These are phyloP conservation scores for Solanum pennellii DNA, from an alignment of 257 asterid species.

Conservation along the genomic window DNA sequence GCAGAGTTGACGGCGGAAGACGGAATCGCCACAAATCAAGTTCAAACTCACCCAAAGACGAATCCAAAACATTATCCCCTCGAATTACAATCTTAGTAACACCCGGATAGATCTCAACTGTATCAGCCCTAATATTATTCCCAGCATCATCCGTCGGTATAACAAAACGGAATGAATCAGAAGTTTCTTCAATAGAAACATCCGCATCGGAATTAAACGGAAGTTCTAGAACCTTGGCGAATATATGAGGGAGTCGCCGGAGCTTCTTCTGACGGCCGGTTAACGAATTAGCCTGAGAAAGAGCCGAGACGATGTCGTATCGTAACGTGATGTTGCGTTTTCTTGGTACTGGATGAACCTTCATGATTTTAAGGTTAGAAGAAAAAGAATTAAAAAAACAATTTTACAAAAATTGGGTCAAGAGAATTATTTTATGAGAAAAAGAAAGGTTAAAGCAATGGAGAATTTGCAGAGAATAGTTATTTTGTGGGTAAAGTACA, in stretches of 20 bases:
- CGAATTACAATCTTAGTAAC: slow-evolving; percentile 57
- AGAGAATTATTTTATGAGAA: neutral
- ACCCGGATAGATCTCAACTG: slow-evolving; percentile 75
- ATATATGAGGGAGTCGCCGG: slow-evolving; percentile 71
- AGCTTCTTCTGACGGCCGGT: slow-evolving; percentile 63
- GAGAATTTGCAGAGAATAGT: neutral
- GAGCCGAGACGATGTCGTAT: slow-evolving; percentile 47
- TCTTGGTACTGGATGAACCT: slow-evolving; percentile 68
- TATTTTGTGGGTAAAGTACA: neutral
- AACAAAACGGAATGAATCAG: slow-evolving; percentile 41
- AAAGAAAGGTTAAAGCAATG: neutral
- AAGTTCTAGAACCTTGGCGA: slow-evolving; percentile 68
- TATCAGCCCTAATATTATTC: slow-evolving; percentile 46
- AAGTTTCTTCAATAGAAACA: slow-evolving; percentile 50
- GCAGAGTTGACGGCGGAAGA: slow-evolving; percentile 52
- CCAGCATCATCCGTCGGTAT: slow-evolving; percentile 39
- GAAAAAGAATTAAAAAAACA: neutral
- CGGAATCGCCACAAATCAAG: slow-evolving; percentile 78
- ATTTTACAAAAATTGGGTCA: neutral
- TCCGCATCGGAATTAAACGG: slow-evolving; percentile 71
- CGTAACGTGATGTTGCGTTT: slow-evolving; percentile 17
- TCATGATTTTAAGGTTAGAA: slow-evolving; percentile 18
- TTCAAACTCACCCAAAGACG: slow-evolving; percentile 42
- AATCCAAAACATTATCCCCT: slow-evolving; percentile 31
- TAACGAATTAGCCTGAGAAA: slow-evolving; percentile 15